Evolutionary conservation across 2,329 filamentous ascomycete species (phyloP).

Genomic region (Didymella keratinophila): DNA sequence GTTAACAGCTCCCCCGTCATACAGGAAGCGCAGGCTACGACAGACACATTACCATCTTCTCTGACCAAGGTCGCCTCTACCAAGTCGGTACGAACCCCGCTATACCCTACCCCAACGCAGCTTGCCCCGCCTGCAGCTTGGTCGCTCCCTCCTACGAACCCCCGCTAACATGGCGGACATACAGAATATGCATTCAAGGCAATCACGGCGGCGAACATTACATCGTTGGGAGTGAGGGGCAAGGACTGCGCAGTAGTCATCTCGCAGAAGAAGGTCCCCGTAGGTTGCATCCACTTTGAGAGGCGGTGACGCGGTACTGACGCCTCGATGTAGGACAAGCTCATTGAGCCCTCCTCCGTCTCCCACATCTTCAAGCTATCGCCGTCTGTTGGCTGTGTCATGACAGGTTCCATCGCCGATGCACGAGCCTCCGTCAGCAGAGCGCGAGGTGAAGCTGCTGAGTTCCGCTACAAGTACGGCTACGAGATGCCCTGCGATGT

Average conservation of each 20-base stretch:
- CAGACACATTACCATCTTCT: conserved; percentile 99
- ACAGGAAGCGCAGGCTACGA: conserved; percentile 75
- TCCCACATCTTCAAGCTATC: conserved; percentile 98
- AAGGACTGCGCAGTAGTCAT: conserved; percentile 97
- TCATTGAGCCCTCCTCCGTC: conserved; percentile 96
- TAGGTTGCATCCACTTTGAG: conserved; percentile 60
- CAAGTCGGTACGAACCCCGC: conserved; percentile 84
- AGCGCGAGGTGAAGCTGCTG: conserved; percentile 92
- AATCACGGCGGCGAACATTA: conserved; percentile 99
- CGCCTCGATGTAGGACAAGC: conserved; percentile 76
- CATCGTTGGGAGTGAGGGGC: conserved; percentile 92
- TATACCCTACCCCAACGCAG: neutral
- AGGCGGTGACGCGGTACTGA: conserved; percentile 20
- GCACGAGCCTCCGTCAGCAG: conserved; percentile 91
- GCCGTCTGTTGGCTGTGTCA: conserved; percentile 94
- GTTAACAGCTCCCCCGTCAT: conserved; percentile 42
- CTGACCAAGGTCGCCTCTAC: conserved; percentile 96
- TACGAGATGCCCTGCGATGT: conserved; percentile 99
- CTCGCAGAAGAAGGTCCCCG: conserved; percentile 99
- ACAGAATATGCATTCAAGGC: conserved; percentile 99
- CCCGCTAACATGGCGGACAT: conserved; percentile 26
- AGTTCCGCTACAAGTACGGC: conserved; percentile 98
- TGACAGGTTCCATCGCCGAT: conserved; percentile 98
- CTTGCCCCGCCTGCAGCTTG: conserved; percentile 4
- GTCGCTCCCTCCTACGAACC: conserved; percentile 15